Evolutionary conservation across 495 filamentous ascomycete genomes (phyloP).

Genomic region (Penicillium angulare): DNA sequence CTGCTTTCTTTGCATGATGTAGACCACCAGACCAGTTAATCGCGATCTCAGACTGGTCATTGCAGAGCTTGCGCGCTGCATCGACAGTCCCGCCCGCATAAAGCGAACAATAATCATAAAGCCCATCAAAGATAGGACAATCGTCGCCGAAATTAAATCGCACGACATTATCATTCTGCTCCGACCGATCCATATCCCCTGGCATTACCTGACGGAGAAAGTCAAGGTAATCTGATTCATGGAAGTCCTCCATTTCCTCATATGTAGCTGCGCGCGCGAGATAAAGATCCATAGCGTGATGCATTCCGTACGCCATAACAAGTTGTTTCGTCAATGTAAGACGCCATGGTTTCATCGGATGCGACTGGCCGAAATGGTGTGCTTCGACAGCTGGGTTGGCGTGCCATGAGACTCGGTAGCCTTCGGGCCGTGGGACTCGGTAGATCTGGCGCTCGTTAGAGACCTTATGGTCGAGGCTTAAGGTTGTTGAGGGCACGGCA

Average conservation of each 20-base stretch:
- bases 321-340: constrained; percentile 92
- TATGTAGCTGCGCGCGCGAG: constrained; percentile 74
- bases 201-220: constrained; percentile 60
- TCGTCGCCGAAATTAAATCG: constrained; percentile 88
- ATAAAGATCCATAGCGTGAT: constrained; percentile 93
- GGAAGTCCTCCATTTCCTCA: constrained; percentile 85
- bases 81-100: constrained; percentile 89
- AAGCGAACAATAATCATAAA: constrained; percentile 92
- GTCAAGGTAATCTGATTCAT: constrained; percentile 84
- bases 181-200: constrained; percentile 45
- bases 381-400: constrained; percentile 93
- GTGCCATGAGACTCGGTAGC: constrained; percentile 95
- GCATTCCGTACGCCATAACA: constrained; percentile 90
- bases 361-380: constrained; percentile 91
- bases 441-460: constrained; percentile 65
- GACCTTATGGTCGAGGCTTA: constrained; percentile 63
- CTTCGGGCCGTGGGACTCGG: constrained; percentile 73
- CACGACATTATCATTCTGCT: constrained; percentile 39
- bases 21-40: constrained; percentile 99
- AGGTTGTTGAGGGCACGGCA: constrained; percentile 57
- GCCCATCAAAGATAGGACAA: constrained; percentile 93
- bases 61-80: constrained; percentile 84
- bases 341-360: constrained; percentile 99
- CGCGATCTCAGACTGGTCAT: constrained; percentile 86
- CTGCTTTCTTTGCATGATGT: constrained; percentile 95